These are phyloP conservation scores for Protomyces inouyei DNA, from an alignment of 1,139 yeast species.

Conservation along the genomic window DNA sequence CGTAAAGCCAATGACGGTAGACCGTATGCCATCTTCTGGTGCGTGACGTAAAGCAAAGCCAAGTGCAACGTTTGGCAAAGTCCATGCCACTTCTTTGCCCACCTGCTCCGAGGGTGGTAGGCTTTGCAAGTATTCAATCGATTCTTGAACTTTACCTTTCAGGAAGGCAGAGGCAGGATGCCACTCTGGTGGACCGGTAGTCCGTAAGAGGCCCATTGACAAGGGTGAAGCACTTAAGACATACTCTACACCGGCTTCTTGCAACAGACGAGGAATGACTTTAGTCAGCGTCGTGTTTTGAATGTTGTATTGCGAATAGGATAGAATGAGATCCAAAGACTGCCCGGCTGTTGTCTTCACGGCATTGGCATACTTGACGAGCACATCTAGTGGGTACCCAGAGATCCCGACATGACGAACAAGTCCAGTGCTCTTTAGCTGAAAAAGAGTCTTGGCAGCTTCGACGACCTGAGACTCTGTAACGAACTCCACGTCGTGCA, in stretches of 20 bases:
- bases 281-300: slow-evolving; percentile 63
- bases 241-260: slow-evolving; percentile 49
- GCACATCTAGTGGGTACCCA: slow-evolving; percentile 76
- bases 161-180: slow-evolving; percentile 75
- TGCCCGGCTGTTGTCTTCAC: slow-evolving; percentile 43
- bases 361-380: slow-evolving; percentile 45
- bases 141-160: slow-evolving; percentile 43
- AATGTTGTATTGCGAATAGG: slow-evolving; percentile 76
- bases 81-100: slow-evolving; percentile 47
- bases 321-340: slow-evolving; percentile 65
- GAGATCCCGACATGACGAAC: slow-evolving; percentile 69
- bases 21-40: background rate
- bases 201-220: slow-evolving; percentile 78
- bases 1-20: slow-evolving; percentile 18
- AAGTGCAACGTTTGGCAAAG: slow-evolving; percentile 76
- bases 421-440: slow-evolving; percentile 59
- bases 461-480: slow-evolving; percentile 50
- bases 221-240: slow-evolving; percentile 78
- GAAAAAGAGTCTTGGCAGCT: slow-evolving; percentile 59
- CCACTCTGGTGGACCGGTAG: slow-evolving; percentile 62
- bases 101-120: background rate
- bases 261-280: slow-evolving; percentile 47
- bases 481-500: slow-evolving; percentile 80
- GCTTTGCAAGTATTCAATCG: slow-evolving; percentile 49
- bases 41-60: slow-evolving; percentile 58